These are phyloP conservation scores for Durio zibethinus DNA, from an alignment of 345 rosid genomes.

Conservation along the genomic window DNA sequence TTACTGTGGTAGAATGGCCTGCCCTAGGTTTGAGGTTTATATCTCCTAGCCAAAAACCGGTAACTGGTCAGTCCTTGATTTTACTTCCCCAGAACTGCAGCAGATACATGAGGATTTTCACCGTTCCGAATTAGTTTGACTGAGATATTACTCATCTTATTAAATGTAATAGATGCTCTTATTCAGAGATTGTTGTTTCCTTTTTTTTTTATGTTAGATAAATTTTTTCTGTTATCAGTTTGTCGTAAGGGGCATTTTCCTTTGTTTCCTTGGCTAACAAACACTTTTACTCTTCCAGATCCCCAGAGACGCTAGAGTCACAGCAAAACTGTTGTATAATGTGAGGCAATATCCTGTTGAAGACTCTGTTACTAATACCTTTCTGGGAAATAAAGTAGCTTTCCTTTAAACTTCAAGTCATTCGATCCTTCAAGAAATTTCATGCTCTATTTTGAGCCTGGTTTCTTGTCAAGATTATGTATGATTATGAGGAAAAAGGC, in stretches of 20 bases:
- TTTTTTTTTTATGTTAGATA: background rate
- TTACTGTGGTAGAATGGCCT: background rate
- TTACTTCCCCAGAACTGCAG: background rate
- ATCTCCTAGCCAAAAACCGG: background rate
- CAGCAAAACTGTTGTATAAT: slow-evolving; percentile 70
- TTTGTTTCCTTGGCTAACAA: background rate
- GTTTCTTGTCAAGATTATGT: background rate
- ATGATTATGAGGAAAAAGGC: background rate
- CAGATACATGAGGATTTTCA: background rate
- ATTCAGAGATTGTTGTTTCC: background rate
- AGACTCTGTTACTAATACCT: background rate
- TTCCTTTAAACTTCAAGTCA: background rate
- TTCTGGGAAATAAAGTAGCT: background rate
- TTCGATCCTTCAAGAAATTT: background rate
- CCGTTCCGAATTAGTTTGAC: background rate
- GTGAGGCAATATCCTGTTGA: slow-evolving; percentile 37
- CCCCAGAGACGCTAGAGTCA: slow-evolving; percentile 66
- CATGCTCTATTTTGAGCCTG: background rate
- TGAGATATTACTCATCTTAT: background rate
- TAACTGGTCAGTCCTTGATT: background rate
- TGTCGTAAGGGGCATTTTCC: background rate
- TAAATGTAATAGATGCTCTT: background rate
- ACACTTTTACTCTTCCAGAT: slow-evolving; percentile 34
- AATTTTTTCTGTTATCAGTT: background rate
- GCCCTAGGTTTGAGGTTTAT: background rate